Percentiles rank a stretch among this genome's conserved stretches.
Evolutionary conservation across 2,329 filamentous ascomycete genomes (phyloP).

Genomic region (Penicillium brasilianum): DNA sequence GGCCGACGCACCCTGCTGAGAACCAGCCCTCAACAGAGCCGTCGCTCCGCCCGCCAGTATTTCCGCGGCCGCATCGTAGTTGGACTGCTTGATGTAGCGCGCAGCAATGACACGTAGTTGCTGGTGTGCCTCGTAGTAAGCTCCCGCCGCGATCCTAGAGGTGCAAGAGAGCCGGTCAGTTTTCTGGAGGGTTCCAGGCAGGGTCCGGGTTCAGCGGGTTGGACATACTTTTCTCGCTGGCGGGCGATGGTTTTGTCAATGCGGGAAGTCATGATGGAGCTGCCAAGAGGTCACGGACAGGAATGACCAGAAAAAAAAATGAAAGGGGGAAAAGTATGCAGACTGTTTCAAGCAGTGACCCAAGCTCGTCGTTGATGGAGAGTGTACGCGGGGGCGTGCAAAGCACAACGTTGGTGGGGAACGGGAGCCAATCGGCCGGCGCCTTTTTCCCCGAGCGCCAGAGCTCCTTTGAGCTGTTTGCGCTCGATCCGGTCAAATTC

Average conservation of each 20-base stretch:
- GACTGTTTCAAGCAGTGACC: not conserved
- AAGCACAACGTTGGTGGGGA: slow-evolving; percentile 27
- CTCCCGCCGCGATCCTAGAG: slow-evolving; percentile 79
- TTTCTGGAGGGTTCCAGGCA: no score
- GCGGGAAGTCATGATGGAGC: slow-evolving; percentile 45
- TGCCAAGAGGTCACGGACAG: not conserved
- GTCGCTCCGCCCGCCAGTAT: slow-evolving; percentile 84
- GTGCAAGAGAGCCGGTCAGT: not conserved
- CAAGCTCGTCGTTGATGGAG: slow-evolving; percentile 2
- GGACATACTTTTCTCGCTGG: slow-evolving; percentile 73
- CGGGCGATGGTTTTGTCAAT: slow-evolving; percentile 74
- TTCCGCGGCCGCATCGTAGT: slow-evolving; percentile 84
- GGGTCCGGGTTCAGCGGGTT: slow-evolving; percentile 1
- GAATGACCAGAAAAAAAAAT: not conserved
- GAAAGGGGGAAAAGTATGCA: not conserved
- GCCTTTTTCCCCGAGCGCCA: slow-evolving; percentile 11
- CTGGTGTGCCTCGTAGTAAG: slow-evolving; percentile 98
- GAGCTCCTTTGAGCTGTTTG: not conserved
- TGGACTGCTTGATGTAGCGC: slow-evolving; percentile 86
- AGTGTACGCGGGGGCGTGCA: slow-evolving; percentile 25
- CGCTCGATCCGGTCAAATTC: slow-evolving; percentile 1
- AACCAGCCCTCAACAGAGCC: slow-evolving; percentile 67
- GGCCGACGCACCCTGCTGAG: slow-evolving; percentile 86
- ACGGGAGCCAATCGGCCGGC: slow-evolving; percentile 13
- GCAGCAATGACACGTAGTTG: slow-evolving; percentile 94